phyloP scores from a whole-genome alignment of 257 asterid species.

The Voacanga thouarsii region DNA sequence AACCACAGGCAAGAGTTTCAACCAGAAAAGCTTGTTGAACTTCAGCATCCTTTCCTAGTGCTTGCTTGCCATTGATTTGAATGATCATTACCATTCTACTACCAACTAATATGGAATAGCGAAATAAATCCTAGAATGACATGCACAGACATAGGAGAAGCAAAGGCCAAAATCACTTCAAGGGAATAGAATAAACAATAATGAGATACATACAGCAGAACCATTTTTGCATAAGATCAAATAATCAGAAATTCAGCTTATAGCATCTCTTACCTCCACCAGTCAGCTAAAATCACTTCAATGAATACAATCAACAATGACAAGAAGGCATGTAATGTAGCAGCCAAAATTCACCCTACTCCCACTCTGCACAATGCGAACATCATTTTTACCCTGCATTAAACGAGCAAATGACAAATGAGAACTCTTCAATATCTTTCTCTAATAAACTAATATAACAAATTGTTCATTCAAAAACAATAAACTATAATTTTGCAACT shows the following conservation, averaged over 20 bases:
- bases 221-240: not conserved
- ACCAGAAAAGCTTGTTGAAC: not conserved
- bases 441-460: conserved; percentile 7
- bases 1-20: not conserved
- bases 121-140: not conserved
- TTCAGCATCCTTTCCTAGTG: not conserved
- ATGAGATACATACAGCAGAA: not conserved
- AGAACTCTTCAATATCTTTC: conserved; percentile 18
- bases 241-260: not conserved
- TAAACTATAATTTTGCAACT: conserved; percentile 35
- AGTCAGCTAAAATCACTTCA: not conserved
- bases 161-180: not conserved
- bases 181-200: not conserved
- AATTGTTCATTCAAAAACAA: conserved; percentile 22
- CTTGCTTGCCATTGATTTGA: not conserved
- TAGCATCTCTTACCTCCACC: not conserved
- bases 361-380: not conserved
- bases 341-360: not conserved
- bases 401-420: conserved; percentile 5
- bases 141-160: not conserved
- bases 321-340: not conserved
- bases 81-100: not conserved
- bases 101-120: not conserved
- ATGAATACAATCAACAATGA: not conserved
- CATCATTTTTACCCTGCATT: conserved; percentile 8